Evolutionary conservation across 352 stramenopile species (phyloP), one percentile per base, ranked within the genome.

Genomic region (Phytophthora pisi): DNA sequence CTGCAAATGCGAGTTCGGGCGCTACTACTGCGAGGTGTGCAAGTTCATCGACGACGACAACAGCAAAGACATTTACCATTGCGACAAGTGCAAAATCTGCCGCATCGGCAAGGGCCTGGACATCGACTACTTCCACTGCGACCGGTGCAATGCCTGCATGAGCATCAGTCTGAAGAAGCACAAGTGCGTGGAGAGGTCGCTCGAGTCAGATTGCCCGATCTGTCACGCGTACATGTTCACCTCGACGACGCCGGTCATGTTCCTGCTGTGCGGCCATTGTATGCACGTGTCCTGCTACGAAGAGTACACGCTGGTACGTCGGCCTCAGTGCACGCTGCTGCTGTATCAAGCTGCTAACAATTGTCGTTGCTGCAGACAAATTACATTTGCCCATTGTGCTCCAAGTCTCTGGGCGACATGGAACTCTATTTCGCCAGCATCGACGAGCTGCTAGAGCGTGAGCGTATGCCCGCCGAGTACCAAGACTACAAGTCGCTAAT

Each of bases 91-190:
- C 85, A 98, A 99, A 71, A 97, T 98, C 18, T 99, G 97, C 72
- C 91, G 97, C 52, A 93, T 97, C 34, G 96, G 96, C 60, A 93
- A 97, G 70, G 96, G 96, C 16, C 80, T 99, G 20, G 94, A 97
- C 24, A 97, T 98, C 59, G 97, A 99, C 77, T 99, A 98, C 76
- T 97, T 98, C 55, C 97, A 99, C 77, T 99, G 97, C 73, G 98
- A 99, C 83, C 86, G 90, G 0, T 99, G 97, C 81, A 99, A 99
- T 76, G 96, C 96, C 7, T 99, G 97, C 74, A 98, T 99, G 72
- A 97, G 90, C 65, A 88, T 93, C 63, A 95, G 79, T 9, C 67
- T 96, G 24, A 93, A 93, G 66, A 84, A 90, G 49, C 95, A 98
- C 78, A 96, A 97, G 57, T 99, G 96, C 53, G 96, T 98, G 55